Evolutionary conservation across 306 rosid species (phyloP), one percentile per base, ranked within the genome.

Genomic region (Geum urbanum): DNA sequence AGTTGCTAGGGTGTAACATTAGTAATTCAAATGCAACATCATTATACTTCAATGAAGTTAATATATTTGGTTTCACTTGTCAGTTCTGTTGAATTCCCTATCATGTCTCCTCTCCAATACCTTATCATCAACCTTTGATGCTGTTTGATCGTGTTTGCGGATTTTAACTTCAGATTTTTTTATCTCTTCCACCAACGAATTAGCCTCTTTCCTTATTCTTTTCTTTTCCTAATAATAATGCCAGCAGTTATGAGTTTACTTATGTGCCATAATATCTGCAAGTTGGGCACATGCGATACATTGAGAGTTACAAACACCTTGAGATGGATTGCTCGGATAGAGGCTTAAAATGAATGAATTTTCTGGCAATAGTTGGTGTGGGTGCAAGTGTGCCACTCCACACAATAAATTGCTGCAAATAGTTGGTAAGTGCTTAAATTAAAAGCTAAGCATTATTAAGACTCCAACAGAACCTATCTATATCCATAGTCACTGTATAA

Each of bases 1-100:
- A 56, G 45, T 55, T 52, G 4, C 44, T 63, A 40, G 70, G 19
- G 49, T 9, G 48, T 15, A 37, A 45, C 12, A 53, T 47, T 39
- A 19, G 63, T 48, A 37, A 74, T 63, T 70, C 58, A n/a, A 48
- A 54, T 70, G 69, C 16, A 46, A 14, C 64, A 56, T 44, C 45
- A 39, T 22, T 48, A 27, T 47, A 70, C 63, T 41, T 73, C n/a
- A 69, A 40, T 63, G 64, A 66, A 51, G 47, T 22, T 4, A 39
- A 15, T 18, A 8, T 24, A 9, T n/a, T n/a, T 39, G 71, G 65
- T 60, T 60, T 18, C n/a, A 46, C 62, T 6, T 44, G 15, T 7
- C 22, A 16, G 4, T 4, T 13, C 41, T 40, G 52, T 43, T 22
- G 19, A 19, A 43, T 46, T 20, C 44, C 43, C 8, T 43, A 8